Conservation (phyloP, 805 yeast species). For the Wickerhamomyces rabaulensis region DNA sequence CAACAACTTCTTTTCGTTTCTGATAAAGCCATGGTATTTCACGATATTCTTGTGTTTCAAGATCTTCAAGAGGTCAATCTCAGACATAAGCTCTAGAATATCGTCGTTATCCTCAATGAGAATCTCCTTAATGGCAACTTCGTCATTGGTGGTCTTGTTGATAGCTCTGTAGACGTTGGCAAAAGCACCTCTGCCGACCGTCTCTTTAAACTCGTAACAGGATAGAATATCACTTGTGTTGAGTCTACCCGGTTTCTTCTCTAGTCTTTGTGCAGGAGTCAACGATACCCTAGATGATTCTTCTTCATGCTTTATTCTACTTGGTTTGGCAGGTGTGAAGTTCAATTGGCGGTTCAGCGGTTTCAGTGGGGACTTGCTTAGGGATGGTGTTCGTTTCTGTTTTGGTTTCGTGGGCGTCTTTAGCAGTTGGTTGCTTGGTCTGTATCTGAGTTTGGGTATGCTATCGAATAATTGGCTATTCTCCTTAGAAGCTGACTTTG, state of each 20-base stretch:
- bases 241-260: slow-evolving; percentile 33
- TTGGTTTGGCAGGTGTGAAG: neutral
- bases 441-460: slow-evolving; percentile 19
- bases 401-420: slow-evolving; percentile 21
- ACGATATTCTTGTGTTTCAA: slow-evolving; percentile 87
- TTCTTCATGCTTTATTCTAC: slow-evolving; percentile 66
- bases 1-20: slow-evolving; percentile 60
- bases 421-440: slow-evolving; percentile 9
- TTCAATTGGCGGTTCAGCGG: slow-evolving; percentile 8
- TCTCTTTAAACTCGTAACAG: slow-evolving; percentile 48
- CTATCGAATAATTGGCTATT: slow-evolving; percentile 12
- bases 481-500: slow-evolving; percentile 13
- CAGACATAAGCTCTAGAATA: slow-evolving; percentile 50
- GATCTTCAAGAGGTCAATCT: slow-evolving; percentile 70
- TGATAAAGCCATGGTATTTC: slow-evolving; percentile 85
- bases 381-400: neutral
- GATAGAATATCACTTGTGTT: slow-evolving; percentile 23
- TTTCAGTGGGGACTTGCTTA: slow-evolving; percentile 4
- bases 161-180: slow-evolving; percentile 81
- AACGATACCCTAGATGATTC: slow-evolving; percentile 21
- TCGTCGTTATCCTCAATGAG: slow-evolving; percentile 67
- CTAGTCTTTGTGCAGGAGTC: slow-evolving; percentile 50
- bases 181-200: slow-evolving; percentile 87
- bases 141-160: slow-evolving; percentile 57
- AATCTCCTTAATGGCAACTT: slow-evolving; percentile 79